Evolutionary conservation across 1,284 basidiomycete genomes (phyloP).

Genomic region (Apiotrichum gamsii): DNA sequence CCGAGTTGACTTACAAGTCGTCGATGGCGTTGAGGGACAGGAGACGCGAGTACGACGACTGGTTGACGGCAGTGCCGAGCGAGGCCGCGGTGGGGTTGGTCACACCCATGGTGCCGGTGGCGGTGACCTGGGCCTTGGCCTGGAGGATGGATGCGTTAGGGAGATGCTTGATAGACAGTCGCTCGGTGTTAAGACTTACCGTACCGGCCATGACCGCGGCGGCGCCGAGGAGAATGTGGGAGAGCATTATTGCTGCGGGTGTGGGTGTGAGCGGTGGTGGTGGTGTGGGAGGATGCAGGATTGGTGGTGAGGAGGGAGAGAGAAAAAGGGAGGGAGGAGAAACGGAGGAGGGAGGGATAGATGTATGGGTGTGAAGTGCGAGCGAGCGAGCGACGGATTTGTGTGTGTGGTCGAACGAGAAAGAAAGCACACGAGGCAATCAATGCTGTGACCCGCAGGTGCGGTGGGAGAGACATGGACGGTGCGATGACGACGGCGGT

Average conservation of each 20-base stretch:
- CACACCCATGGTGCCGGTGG: constrained; percentile 40
- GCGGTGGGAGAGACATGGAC: no score
- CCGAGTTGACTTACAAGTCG: constrained; percentile 41
- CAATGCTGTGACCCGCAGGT: no score
- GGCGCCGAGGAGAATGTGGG: constrained; percentile 7
- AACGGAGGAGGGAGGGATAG: background rate
- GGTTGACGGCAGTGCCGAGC: constrained; percentile 43
- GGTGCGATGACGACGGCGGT: no score
- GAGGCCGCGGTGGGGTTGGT: constrained; percentile 40
- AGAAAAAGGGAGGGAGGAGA: background rate
- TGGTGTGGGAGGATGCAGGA: background rate
- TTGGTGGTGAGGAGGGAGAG: background rate
- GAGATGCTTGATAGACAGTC: no score
- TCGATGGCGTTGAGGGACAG: constrained; percentile 45
- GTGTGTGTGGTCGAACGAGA: background rate
- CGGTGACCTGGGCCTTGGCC: constrained; percentile 41
- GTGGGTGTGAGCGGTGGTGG: background rate
- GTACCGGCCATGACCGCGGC: background rate
- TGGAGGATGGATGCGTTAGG: no score
- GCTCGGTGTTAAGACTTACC: background rate
- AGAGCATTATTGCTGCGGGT: constrained; percentile 2
- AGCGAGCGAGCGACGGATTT: background rate
- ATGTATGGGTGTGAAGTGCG: no score
- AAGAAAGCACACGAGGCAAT: background rate
- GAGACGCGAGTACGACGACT: constrained; percentile 44